Evolutionary conservation across 176 grass and related monocot genomes (phyloP).

Genomic region (Ensete ventricosum): DNA sequence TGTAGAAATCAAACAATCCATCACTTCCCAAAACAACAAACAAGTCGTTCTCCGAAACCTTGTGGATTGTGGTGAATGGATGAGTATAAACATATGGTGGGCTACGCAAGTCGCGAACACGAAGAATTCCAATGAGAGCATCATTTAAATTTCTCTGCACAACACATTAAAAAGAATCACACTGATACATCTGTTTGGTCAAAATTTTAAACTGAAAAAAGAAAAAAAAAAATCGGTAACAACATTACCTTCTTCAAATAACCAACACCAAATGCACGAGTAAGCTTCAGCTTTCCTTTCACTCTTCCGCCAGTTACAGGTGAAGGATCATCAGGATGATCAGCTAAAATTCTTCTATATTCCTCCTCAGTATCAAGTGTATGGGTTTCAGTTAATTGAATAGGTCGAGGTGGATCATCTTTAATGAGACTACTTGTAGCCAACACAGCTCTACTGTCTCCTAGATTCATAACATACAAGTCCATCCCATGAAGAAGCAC

Average conservation of each 20-base stretch:
- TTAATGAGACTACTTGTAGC: conserved; percentile 39
- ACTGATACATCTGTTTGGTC: conserved; percentile 10
- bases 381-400: conserved; percentile 81
- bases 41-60: conserved; percentile 58
- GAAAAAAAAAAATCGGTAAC: background rate
- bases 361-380: conserved; percentile 63
- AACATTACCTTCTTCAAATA: conserved; percentile 81
- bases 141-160: conserved; percentile 75
- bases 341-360: conserved; percentile 51
- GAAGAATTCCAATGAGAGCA: conserved; percentile 95
- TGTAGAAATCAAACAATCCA: conserved; percentile 94
- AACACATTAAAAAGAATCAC: conserved; percentile 7
- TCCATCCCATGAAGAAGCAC: conserved; percentile 75
- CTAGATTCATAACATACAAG: conserved; percentile 82
- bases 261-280: conserved; percentile 92
- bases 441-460: conserved; percentile 92
- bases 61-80: conserved; percentile 72
- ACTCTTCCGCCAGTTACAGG: conserved; percentile 64
- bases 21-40: conserved; percentile 96
- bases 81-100: conserved; percentile 80
- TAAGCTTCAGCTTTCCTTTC: conserved; percentile 95
- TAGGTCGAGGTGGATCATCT: conserved; percentile 38
- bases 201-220: background rate
- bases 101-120: conserved; percentile 55
- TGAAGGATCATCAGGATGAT: conserved; percentile 65